These are phyloP conservation scores for Cladosporium sp. DNA, from an alignment of 2,329 filamentous ascomycete species.

Conservation along the genomic window DNA sequence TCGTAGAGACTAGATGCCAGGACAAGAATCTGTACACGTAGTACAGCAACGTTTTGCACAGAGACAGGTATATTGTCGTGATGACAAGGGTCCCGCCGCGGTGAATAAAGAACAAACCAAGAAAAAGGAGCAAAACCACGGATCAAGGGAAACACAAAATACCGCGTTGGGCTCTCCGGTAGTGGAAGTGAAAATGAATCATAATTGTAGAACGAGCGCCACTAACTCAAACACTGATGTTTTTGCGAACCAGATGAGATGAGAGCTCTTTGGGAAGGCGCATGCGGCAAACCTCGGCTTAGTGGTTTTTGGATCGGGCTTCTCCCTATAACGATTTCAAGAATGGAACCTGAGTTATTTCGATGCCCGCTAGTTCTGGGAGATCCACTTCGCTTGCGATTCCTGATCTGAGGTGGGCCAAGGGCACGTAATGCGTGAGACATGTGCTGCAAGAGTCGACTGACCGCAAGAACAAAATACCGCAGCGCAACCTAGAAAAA, in stretches of 20 bases:
- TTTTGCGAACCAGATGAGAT: neutral
- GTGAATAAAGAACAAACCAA: neutral
- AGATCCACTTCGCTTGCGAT: neutral
- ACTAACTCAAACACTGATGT: neutral
- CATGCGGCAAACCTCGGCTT: neutral
- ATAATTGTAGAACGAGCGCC: neutral
- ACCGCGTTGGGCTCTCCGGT: neutral
- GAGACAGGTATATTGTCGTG: neutral
- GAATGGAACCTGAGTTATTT: neutral
- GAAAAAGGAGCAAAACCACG: neutral
- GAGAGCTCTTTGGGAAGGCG: neutral
- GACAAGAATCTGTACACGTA: neutral
- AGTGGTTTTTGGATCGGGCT: neutral
- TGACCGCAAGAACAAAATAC: neutral
- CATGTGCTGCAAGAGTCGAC: neutral
- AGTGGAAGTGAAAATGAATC: neutral
- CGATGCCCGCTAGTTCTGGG: neutral
- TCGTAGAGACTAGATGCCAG: neutral
- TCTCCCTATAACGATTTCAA: conserved; percentile 3
- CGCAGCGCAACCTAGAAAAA: neutral
- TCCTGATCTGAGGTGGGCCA: neutral
- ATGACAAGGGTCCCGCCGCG: neutral
- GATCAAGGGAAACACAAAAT: neutral
- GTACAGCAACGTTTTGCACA: too few relatives aligned
- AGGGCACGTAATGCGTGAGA: neutral